These are phyloP conservation scores for Salix dunnii DNA, from an alignment of 345 rosid species.

Conservation along the genomic window DNA sequence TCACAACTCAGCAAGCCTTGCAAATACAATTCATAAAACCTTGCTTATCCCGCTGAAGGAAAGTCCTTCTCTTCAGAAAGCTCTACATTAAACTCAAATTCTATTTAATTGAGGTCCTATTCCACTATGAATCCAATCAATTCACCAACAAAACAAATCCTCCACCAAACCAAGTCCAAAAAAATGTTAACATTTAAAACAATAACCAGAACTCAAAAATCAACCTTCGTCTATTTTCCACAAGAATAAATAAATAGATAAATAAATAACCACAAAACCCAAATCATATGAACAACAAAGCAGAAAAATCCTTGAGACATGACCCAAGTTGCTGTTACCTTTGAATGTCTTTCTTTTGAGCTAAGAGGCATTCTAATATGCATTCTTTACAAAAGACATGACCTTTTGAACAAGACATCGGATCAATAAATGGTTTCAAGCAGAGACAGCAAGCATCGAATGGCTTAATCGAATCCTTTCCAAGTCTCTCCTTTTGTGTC, in stretches of 20 bases:
- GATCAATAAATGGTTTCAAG: slow-evolving; percentile 80
- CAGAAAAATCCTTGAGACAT: no score
- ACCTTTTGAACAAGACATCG: slow-evolving; percentile 89
- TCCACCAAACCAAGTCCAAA: not conserved
- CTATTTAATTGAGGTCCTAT: not conserved
- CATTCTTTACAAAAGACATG: slow-evolving; percentile 91
- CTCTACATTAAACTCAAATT: no score
- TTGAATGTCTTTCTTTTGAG: slow-evolving; percentile 88
- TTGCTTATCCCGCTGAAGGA: no score
- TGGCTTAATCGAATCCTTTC: slow-evolving; percentile 91
- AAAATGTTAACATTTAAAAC: not conserved
- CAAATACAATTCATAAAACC: no score
- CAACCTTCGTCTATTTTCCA: not conserved
- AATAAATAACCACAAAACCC: not conserved
- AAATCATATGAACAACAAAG: not conserved
- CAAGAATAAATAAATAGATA: not conserved
- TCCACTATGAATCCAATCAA: not conserved
- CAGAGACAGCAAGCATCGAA: slow-evolving; percentile 95
- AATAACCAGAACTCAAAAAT: not conserved
- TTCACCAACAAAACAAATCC: not conserved
- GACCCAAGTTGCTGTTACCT: slow-evolving; percentile 34
- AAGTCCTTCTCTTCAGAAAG: no score
- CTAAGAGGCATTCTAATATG: slow-evolving; percentile 75
- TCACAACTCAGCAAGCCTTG: no score
- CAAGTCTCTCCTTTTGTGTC: slow-evolving; percentile 92